Evolutionary conservation across 805 yeast species (phyloP).

Genomic region (Candida maltosa): DNA sequence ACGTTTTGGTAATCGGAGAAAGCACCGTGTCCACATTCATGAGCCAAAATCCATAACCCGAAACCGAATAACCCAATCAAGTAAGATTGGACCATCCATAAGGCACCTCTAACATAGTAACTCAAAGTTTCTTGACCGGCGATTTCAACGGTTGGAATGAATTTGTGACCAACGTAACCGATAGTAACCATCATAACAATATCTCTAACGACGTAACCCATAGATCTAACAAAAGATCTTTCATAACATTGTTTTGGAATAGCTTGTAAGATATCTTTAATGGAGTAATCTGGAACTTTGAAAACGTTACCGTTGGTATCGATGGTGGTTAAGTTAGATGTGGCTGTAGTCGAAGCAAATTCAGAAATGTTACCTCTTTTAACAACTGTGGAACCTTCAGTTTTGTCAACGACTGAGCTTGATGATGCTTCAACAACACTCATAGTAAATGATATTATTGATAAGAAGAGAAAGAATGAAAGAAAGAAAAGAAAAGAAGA

Average conservation of each 20-base stretch:
- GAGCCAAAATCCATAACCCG: constrained; percentile 62
- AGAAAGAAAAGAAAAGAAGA: background rate
- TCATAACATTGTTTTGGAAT: constrained; percentile 63
- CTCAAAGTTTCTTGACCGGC: constrained; percentile 30
- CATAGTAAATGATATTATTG: constrained; percentile 5
- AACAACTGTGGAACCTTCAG: background rate
- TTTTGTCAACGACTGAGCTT: constrained; percentile 1
- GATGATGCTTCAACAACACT: constrained; percentile 8
- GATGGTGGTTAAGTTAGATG: constrained; percentile 30
- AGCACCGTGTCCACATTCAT: constrained; percentile 65
- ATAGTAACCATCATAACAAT: constrained; percentile 40
- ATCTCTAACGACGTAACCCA: constrained; percentile 54
- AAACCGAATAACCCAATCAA: constrained; percentile 52
- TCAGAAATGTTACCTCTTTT: constrained; percentile 12
- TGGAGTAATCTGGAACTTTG: constrained; percentile 60
- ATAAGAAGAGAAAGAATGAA: too few relatives aligned
- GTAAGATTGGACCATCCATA: constrained; percentile 58
- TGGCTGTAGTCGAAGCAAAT: constrained; percentile 7
- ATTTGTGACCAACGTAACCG: constrained; percentile 40
- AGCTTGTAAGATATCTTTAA: constrained; percentile 53
- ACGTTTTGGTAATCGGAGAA: constrained; percentile 52
- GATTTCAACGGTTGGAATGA: constrained; percentile 44
- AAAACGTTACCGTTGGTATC: constrained; percentile 54
- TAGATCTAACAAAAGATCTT: constrained; percentile 46
- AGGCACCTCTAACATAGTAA: constrained; percentile 43